Conservation (phyloP, 2,329 filamentous ascomycete genomes). For the Rhynchosporium agropyri region DNA sequence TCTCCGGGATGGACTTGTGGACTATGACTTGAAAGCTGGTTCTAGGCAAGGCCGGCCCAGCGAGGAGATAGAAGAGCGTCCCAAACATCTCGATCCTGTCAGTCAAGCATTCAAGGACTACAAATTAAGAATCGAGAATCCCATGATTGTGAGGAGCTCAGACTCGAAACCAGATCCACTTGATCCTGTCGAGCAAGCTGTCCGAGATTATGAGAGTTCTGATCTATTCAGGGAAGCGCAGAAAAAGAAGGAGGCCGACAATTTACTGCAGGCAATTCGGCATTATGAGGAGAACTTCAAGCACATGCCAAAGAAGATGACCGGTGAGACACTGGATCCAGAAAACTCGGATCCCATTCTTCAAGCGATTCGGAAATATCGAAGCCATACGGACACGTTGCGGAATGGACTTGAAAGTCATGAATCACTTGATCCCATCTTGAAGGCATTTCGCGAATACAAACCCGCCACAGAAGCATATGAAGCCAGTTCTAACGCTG, state of each 20-base stretch:
- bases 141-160: neutral
- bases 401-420: neutral
- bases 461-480: neutral
- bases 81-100: neutral
- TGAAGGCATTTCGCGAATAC: constrained; percentile 19
- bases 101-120: constrained; percentile 10
- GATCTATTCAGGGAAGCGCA: constrained; percentile 2
- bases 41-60: constrained; percentile 22
- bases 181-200: constrained; percentile 17
- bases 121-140: constrained; percentile 1
- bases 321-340: neutral
- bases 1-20: constrained; percentile 17
- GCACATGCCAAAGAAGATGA: constrained; percentile 2
- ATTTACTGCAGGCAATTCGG: constrained; percentile 20
- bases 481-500: neutral
- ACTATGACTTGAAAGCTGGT: constrained; percentile 17
- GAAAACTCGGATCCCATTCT: constrained; percentile 19
- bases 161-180: neutral
- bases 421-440: constrained; percentile 19
- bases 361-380: constrained; percentile 19
- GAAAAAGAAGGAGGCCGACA: constrained; percentile 11
- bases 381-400: neutral
- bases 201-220: constrained; percentile 16
- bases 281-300: constrained; percentile 19
- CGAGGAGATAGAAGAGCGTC: neutral